Conservation (phyloP, 768 basidiomycete genomes). For the Boletus bicolor region DNA sequence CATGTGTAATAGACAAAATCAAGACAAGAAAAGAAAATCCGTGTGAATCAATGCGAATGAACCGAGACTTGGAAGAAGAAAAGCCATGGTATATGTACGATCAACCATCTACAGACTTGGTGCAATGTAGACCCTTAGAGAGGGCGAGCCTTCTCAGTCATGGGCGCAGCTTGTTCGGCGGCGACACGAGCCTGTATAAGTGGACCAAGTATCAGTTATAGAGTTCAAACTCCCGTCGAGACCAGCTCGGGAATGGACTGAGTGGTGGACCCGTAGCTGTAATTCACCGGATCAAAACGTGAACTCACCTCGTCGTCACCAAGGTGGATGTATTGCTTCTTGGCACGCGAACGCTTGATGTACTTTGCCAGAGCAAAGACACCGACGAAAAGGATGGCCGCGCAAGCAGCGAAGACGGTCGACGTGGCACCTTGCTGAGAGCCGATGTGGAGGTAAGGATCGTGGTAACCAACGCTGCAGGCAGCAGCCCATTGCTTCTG, state of each 20-base stretch:
- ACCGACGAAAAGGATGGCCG: slow-evolving; percentile 37
- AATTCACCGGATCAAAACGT: neutral
- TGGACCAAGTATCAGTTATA: slow-evolving; percentile 2
- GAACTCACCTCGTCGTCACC: slow-evolving; percentile 37
- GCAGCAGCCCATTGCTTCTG: slow-evolving; percentile 44
- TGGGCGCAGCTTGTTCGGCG: slow-evolving; percentile 18
- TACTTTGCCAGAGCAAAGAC: slow-evolving; percentile 33
- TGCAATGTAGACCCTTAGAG: slow-evolving; percentile 12
- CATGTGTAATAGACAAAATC: slow-evolving; percentile 12
- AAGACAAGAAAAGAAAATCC: slow-evolving; percentile 16
- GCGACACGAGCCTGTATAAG: slow-evolving; percentile 17
- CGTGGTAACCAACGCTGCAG: slow-evolving; percentile 34
- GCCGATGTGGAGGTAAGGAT: slow-evolving; percentile 32
- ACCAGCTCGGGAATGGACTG: slow-evolving; percentile 2
- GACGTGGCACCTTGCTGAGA: slow-evolving; percentile 31
- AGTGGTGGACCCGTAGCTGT: slow-evolving; percentile 11
- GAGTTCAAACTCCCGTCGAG: slow-evolving; percentile 1
- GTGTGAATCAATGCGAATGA: slow-evolving; percentile 18
- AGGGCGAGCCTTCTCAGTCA: slow-evolving; percentile 29
- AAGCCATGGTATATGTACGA: slow-evolving; percentile 1
- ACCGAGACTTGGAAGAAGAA: slow-evolving; percentile 6
- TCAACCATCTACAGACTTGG: neutral
- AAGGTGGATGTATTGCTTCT: slow-evolving; percentile 35
- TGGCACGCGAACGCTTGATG: slow-evolving; percentile 34
- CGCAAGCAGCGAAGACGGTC: slow-evolving; percentile 33